Evolutionary conservation across 106 monocot genomes (phyloP).

Genomic region (Dendrobium catenatum): DNA sequence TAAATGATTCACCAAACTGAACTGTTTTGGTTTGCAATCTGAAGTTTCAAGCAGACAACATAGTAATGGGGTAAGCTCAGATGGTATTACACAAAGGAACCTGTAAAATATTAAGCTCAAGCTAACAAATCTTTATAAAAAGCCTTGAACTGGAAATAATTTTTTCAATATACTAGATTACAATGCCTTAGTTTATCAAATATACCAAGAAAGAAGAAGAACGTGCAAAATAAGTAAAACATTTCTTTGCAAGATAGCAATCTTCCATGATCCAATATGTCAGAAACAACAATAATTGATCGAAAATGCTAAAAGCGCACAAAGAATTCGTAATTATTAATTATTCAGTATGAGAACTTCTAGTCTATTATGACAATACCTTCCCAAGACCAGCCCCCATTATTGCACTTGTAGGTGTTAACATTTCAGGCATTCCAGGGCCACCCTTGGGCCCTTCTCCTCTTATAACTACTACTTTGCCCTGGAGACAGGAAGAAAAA

Average conservation of each 20-base stretch:
- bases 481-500: neutral
- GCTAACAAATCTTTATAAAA: no score
- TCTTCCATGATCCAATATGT: neutral
- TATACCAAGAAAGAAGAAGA: neutral
- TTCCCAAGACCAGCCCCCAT: conserved; percentile 99
- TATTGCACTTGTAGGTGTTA: conserved; percentile 97
- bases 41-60: no score
- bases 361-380: conserved; percentile 27
- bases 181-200: neutral
- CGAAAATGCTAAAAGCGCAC: neutral
- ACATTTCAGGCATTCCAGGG: conserved; percentile 98
- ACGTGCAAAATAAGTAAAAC: neutral
- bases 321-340: neutral
- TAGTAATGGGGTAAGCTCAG: no score
- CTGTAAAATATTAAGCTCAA: no score
- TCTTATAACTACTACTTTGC: conserved; percentile 90
- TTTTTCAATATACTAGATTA: neutral
- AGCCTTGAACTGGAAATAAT: no score
- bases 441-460: conserved; percentile 97
- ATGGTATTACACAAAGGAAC: no score
- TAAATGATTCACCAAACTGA: no score
- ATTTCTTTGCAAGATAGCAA: neutral
- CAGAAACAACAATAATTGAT: neutral
- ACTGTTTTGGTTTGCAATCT: no score
- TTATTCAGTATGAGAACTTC: neutral